A percentile compares a stretch with the other conserved stretches of the same genome.
Evolutionary conservation across 163 green algal genomes (phyloP).

Genomic region (Chloromonas sp.): DNA sequence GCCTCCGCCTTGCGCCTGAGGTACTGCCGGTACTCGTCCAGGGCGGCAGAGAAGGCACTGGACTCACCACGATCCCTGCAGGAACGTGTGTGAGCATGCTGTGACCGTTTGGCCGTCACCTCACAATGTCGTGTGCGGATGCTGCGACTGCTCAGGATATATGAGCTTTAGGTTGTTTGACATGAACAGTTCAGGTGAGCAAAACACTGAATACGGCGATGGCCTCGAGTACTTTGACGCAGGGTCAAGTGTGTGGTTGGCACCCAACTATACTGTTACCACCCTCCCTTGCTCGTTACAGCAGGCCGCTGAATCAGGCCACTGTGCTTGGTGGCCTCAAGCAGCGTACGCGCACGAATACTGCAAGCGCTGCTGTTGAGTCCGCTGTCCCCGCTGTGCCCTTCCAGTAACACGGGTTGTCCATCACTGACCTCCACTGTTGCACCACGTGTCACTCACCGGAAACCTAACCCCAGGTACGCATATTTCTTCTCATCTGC

Average conservation of each 20-base stretch:
- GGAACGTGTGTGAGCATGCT: neutral
- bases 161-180: too few relatives aligned
- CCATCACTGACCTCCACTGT: neutral
- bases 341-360: too few relatives aligned
- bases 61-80: constrained; percentile 60
- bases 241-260: too few relatives aligned
- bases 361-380: too few relatives aligned
- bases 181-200: too few relatives aligned
- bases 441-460: constrained; percentile 23
- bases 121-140: neutral
- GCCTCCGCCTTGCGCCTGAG: constrained; percentile 57
- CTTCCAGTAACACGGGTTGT: neutral
- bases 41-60: constrained; percentile 63
- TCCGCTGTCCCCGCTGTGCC: too few relatives aligned
- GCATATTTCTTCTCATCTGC: constrained; percentile 45
- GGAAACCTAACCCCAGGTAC: constrained; percentile 81
- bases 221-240: too few relatives aligned
- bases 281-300: too few relatives aligned
- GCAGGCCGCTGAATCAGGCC: too few relatives aligned
- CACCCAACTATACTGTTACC: too few relatives aligned
- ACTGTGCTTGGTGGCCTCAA: too few relatives aligned
- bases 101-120: neutral
- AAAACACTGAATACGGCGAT: too few relatives aligned
- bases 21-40: constrained; percentile 72
- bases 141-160: neutral